Evolutionary conservation across 139 green algal species (phyloP), one percentile per base, ranked within the genome.

Genomic region (Pedinophyceae sp.): DNA sequence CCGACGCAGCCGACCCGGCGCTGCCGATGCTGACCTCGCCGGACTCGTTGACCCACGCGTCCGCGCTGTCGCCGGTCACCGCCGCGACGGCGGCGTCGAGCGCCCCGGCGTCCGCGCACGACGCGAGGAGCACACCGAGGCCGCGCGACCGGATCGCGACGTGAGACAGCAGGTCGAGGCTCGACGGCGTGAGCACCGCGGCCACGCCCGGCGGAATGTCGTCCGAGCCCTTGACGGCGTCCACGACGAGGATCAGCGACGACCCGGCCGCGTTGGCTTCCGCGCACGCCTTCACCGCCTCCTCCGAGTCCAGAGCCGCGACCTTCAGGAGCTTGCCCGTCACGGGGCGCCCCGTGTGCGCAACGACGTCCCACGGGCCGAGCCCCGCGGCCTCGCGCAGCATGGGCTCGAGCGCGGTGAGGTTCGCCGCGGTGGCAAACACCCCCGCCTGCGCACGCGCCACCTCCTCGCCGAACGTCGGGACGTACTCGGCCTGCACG

Each of bases 391-490:
- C 68, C 2, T 45, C 30, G 13, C 79, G 60, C 41, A 89, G 57
- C 43, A 62, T 58, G 20, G 69, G 71, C 60, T 82, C 68, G 57
- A 93, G 68, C 24, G 28, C 56, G 45, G 66, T 59, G 29, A 94
- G 57, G n/a, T n/a, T n/a, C 55, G 93, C 58, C 25, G 53, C 53
- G 23, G 66, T 71, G 7, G 79, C 63, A 17, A 85, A 55, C 59
- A 87, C 88, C 19, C 83, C 26, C 0, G 80, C 67, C 60, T 86
- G 82, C n/a, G 73, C 74, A 19, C 86, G 69, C 29, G 91, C 83
- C 47, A 89, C 74, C 74, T 95, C 86, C 74, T 90, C 83, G 16
- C 77, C 82, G 71, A 94, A 94, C 65, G 93, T 94, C 46, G 59
- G 40, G 27, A 89, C 66, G 60, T 88, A 86, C 22, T 50, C n/a